phyloP scores from a whole-genome alignment of 129 eudicot genomes.

The Lonicera japonica region DNA sequence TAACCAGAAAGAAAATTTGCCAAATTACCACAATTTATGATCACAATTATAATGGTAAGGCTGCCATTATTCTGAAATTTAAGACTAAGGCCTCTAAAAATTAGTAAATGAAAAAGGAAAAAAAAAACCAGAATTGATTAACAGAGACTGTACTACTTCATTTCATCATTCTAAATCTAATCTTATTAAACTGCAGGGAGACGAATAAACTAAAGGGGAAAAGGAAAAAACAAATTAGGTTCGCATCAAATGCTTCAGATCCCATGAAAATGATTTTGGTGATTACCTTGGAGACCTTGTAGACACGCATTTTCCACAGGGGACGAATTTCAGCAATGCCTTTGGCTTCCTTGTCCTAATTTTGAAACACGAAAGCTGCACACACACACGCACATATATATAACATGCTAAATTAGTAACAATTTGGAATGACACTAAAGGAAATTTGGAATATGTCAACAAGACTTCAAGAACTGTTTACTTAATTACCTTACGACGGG shows the following conservation, averaged over 20 bases:
- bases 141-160: slow-evolving; percentile 24
- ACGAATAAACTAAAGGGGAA: not conserved
- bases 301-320: slow-evolving; percentile 80
- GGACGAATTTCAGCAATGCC: slow-evolving; percentile 46
- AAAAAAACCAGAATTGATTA: not conserved
- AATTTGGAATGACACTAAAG: too few species aligned
- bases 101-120: too few species aligned
- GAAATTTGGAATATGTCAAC: not conserved
- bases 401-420: not conserved
- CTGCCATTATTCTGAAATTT: not conserved
- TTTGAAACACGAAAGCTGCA: slow-evolving; percentile 73
- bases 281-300: slow-evolving; percentile 59
- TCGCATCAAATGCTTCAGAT: not conserved
- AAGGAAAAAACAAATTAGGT: slow-evolving; percentile 3
- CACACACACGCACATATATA: not conserved
- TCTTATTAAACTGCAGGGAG: slow-evolving; percentile 20
- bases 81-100: not conserved
- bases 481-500: slow-evolving; percentile 61
- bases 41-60: not conserved
- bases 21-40: not conserved
- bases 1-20: too few species aligned
- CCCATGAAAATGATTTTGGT: not conserved
- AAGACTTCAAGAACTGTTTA: not conserved
- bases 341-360: slow-evolving; percentile 55
- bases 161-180: slow-evolving; percentile 35